phyloP scores from a whole-genome alignment of 2,329 filamentous ascomycete species.

The Ophiostoma novo-ulmi region DNA sequence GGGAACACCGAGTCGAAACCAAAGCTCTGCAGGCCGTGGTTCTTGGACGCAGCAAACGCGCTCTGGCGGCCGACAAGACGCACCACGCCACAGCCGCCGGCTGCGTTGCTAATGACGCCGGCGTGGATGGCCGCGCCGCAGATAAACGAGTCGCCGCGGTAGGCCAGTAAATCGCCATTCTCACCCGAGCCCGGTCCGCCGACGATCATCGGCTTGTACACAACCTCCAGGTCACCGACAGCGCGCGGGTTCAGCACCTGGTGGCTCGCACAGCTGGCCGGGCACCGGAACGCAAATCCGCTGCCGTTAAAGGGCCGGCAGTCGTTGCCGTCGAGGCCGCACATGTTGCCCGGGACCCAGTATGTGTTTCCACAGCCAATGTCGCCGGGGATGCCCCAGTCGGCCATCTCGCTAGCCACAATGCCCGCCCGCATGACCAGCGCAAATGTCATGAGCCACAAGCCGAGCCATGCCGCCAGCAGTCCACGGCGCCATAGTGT shows the following conservation, averaged over 20 bases:
- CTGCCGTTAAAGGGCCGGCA: slow-evolving; percentile 70
- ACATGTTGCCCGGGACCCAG: slow-evolving; percentile 66
- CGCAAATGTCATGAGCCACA: slow-evolving; percentile 60
- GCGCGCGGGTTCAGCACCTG: slow-evolving; percentile 66
- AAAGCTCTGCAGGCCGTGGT: slow-evolving; percentile 71
- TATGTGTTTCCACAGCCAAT: slow-evolving; percentile 65
- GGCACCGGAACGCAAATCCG: slow-evolving; percentile 68
- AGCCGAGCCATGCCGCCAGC: slow-evolving; percentile 53
- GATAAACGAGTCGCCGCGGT: slow-evolving; percentile 79
- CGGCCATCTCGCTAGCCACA: slow-evolving; percentile 55
- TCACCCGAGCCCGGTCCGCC: slow-evolving; percentile 54
- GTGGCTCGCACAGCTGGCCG: slow-evolving; percentile 63
- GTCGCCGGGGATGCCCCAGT: slow-evolving; percentile 60
- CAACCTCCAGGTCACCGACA: slow-evolving; percentile 63
- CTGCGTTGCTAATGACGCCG: slow-evolving; percentile 59
- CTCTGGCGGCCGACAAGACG: slow-evolving; percentile 58
- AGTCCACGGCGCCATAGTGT: slow-evolving; percentile 56
- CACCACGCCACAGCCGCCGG: slow-evolving; percentile 69
- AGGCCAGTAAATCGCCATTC: slow-evolving; percentile 49
- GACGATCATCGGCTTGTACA: slow-evolving; percentile 61
- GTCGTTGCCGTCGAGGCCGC: slow-evolving; percentile 66
- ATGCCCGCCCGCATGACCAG: slow-evolving; percentile 62
- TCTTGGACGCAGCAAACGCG: slow-evolving; percentile 56
- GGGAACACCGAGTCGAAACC: slow-evolving; percentile 87
- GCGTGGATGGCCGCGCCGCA: slow-evolving; percentile 72